Base-by-base conservation (phyloP, 1,284 basidiomycete genomes). In the Singerocomus inundabilis region DNA sequence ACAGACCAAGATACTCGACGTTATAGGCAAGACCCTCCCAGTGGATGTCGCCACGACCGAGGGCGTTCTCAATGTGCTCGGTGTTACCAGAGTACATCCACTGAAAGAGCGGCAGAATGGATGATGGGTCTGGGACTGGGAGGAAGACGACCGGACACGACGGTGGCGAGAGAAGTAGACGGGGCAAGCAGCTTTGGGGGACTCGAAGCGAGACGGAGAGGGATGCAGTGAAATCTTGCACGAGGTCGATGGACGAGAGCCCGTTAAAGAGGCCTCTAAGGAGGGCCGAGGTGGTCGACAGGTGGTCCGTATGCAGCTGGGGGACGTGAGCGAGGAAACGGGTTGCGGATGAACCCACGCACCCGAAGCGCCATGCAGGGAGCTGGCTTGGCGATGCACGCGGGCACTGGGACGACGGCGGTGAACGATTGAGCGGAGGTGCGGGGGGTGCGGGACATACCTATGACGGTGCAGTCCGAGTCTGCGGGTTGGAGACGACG, bases 1-100 rank as follows among this genome's bases (percentile, higher is more conserved):
- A 72, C 57, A 91, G 76, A 24, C 82, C 84, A 45, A 91, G 81
- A 59, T 88, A 91, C 63, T 90, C 88, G 60, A 83, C 87, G 63
- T 90, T 91, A 46, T 84, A 79, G n/a, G 84, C 86, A 53, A 90
- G 75, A 36, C 85, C 86, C 53, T 88, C 84, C 88, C 87, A 91
- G 38, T 79, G 78, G 44, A 88, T 73, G 44, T 71, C 65, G n/a
- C 82, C 80, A 16, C 72, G 66, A 51, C 78, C 73, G 18, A 91
- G 77, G 34, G 76, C 80, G 32, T 80, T 72, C 57, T 81, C 77
- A 57, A 91, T 84, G 51, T 73, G 73, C 36, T 70, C 66, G 15
- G 80, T 81, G 44, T 76, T 71, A 29, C 85, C 87, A 64, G 85
- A 87, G 69, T 91, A 89, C 75, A 90, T 83, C 80, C 85, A 91